Conservation (phyloP, 106 monocot genomes). For the Vanilla planifolia region DNA sequence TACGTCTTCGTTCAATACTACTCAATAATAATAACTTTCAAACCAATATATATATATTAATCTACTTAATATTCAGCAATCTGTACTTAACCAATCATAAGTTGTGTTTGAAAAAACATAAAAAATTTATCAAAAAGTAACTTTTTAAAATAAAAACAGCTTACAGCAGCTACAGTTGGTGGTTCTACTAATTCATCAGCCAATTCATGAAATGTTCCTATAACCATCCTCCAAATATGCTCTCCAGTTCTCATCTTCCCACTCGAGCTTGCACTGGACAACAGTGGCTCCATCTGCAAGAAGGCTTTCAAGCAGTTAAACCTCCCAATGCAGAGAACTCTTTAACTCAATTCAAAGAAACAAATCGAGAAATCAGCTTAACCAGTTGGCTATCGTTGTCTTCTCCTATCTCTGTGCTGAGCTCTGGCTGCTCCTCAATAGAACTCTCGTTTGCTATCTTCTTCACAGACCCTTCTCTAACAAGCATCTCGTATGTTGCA, state of each 20-base stretch:
- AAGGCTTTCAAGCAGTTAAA: background rate
- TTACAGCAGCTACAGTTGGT: conserved; percentile 36
- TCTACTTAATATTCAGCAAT: too few species aligned
- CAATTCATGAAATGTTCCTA: conserved; percentile 14
- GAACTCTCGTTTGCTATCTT: background rate
- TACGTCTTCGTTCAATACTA: too few species aligned
- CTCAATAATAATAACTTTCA: too few species aligned
- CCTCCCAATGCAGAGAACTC: too few species aligned
- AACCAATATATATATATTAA: too few species aligned
- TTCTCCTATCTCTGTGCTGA: background rate
- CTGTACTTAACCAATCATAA: too few species aligned
- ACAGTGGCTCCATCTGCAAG: conserved; percentile 1
- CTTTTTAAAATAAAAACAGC: background rate
- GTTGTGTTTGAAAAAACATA: too few species aligned
- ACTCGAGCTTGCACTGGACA: conserved; percentile 10
- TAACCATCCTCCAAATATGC: conserved; percentile 9
- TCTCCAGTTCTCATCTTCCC: background rate
- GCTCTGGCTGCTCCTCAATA: background rate
- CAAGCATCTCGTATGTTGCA: background rate
- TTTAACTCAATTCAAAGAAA: too few species aligned
- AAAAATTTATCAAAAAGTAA: background rate
- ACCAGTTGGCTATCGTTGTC: background rate
- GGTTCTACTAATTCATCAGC: conserved; percentile 30
- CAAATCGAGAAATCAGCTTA: background rate
- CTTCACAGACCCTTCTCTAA: background rate